Base-by-base conservation (phyloP, 164 flowering plant species). In the Aristolochia californica region DNA sequence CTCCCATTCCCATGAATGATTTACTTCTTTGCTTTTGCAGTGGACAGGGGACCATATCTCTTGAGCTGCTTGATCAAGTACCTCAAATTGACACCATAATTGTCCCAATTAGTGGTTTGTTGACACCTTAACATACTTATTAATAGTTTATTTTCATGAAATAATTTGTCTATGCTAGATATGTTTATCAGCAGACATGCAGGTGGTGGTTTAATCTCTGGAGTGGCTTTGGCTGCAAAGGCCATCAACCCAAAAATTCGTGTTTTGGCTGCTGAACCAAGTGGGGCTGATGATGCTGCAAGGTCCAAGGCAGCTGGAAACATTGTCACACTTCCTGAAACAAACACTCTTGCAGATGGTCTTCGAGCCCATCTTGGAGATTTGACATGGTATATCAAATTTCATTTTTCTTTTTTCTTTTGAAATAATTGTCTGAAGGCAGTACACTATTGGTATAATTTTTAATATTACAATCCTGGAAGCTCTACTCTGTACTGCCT, bases 161-260 rank as follows among this genome's bases (percentile, higher is more conserved):
- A 23, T 50, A 16, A 13, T 17, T 8, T 22, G 27, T 23, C 28
- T 50, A 16, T 47, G 18, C 47, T 13, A 22, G 13, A 1, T 50
- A 2, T 23, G 26, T 38, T 43, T 24, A n/a, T n/a, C 16, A 43
- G 17, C 56, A 40, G 53, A 53, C 30, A 40, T 74, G 61, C 67
- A 88, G 93, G 98, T 50, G 98, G 96, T 50, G 95, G 98, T 59
- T 67, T 91, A 62, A 84, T 88, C 63, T 91, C 96, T 18, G 96
- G 98, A 43, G 87, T 91, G 64, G 78, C 96, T 58, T 69, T 91
- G 75, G 95, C 93, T 66, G 91, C 95, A 56, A 91, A 88, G 73
- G 75, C 90, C 50, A 80, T 88, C 58, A 91, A 88, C 53, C 95
- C 98, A 18, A 23, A 70, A 49, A 84, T 91, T 59, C 80, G 80